These are phyloP conservation scores for Ettlia oleoabundans DNA, from an alignment of 139 green algal species.

Conservation along the genomic window DNA sequence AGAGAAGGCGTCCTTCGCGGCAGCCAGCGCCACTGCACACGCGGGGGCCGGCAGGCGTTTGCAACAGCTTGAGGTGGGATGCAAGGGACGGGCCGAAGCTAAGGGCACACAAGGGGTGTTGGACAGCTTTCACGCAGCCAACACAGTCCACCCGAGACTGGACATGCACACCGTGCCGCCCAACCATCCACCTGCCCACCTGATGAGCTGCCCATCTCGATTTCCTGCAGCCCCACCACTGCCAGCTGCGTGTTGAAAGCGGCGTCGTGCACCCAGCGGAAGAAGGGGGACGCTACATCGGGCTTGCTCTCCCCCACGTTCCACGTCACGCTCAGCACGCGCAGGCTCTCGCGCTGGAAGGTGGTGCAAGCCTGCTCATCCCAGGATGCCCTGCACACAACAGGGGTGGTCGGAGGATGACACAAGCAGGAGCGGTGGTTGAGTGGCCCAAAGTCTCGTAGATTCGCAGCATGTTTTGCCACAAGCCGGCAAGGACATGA, in stretches of 20 bases:
- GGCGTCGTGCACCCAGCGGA: constrained; percentile 62
- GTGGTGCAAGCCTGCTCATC: constrained; percentile 16
- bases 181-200: background rate
- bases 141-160: too few species aligned
- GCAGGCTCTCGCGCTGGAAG: constrained; percentile 50
- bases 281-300: constrained; percentile 30
- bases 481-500: too few species aligned
- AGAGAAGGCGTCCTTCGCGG: constrained; percentile 57
- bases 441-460: too few species aligned
- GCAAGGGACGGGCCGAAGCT: too few species aligned
- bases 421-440: background rate
- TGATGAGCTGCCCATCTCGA: constrained; percentile 87
- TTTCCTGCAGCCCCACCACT: constrained; percentile 81
- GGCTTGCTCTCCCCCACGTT: constrained; percentile 81
- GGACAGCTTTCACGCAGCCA: too few species aligned
- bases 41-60: too few species aligned
- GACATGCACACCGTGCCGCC: background rate
- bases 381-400: constrained; percentile 42
- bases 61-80: too few species aligned
- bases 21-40: constrained; percentile 59
- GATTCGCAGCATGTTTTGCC: too few species aligned
- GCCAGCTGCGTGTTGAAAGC: constrained; percentile 57
- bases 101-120: too few species aligned
- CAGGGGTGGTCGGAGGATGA: background rate
- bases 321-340: constrained; percentile 82